Percentiles rank a stretch among this genome's conserved stretches.
These are phyloP conservation scores for Choiromyces venosus DNA, from an alignment of 495 filamentous ascomycete genomes.

Conservation along the genomic window DNA sequence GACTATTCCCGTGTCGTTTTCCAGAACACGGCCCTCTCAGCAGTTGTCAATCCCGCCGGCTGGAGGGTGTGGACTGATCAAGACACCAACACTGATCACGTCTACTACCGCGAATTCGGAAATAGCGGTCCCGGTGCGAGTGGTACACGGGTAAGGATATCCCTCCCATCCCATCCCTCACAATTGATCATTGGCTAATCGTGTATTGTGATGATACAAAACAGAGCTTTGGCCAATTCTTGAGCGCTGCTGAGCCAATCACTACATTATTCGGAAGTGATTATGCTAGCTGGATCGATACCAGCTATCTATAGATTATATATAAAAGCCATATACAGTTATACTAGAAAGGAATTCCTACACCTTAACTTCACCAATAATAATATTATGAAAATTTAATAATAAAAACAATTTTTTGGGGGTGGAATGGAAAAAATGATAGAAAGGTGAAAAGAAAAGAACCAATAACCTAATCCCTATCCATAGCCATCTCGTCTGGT, in stretches of 20 bases:
- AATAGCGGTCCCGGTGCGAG: constrained; percentile 56
- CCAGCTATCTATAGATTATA: constrained; percentile 22
- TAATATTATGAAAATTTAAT: background rate
- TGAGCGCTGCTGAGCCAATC: constrained; percentile 49
- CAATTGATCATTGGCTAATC: constrained; percentile 13
- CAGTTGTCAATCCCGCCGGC: constrained; percentile 56
- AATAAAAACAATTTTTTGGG: background rate
- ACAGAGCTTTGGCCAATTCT: constrained; percentile 49
- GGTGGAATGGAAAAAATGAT: background rate
- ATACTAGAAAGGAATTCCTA: background rate
- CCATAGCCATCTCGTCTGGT: background rate
- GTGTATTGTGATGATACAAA: background rate
- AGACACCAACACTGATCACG: constrained; percentile 50
- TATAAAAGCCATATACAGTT: background rate
- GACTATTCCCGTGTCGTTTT: constrained; percentile 58
- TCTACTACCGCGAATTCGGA: constrained; percentile 53
- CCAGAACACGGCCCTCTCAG: constrained; percentile 53
- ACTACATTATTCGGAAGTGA: constrained; percentile 50
- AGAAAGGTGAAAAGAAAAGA: background rate
- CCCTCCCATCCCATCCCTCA: background rate
- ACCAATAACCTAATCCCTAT: background rate
- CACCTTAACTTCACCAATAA: background rate
- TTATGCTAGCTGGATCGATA: constrained; percentile 49
- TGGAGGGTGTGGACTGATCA: constrained; percentile 56
- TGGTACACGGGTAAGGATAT: constrained; percentile 47